These are phyloP conservation scores for Aspergillus melleus DNA, from an alignment of 2,329 filamentous ascomycete species.

Conservation along the genomic window DNA sequence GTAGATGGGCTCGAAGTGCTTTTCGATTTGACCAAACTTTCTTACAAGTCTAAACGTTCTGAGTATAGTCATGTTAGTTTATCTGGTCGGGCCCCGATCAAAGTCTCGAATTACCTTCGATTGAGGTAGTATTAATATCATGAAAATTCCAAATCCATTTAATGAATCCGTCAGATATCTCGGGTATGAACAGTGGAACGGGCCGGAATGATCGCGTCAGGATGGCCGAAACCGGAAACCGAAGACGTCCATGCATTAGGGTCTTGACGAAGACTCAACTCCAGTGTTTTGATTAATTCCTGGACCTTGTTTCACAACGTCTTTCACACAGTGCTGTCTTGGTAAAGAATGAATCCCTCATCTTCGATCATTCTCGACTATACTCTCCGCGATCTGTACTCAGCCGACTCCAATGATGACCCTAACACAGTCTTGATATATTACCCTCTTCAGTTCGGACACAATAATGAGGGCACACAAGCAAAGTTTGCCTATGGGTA, in stretches of 20 bases:
- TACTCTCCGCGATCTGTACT: slow-evolving; percentile 1
- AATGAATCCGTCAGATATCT: neutral
- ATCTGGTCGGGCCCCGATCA: neutral
- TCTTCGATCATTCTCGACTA: neutral
- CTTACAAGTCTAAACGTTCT: no score
- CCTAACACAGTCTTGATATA: neutral
- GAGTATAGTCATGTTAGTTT: neutral
- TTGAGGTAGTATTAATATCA: neutral
- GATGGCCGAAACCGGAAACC: neutral
- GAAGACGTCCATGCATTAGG: neutral
- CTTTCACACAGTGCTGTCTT: no score
- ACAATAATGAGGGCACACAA: neutral
- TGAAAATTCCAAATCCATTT: neutral
- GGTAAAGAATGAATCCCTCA: neutral
- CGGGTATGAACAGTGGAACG: neutral
- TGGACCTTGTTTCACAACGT: no score
- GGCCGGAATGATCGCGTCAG: neutral
- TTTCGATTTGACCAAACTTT: no score
- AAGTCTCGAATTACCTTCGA: neutral
- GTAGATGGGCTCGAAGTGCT: neutral
- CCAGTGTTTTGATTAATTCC: no score
- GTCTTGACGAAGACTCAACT: no score
- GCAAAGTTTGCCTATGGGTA: neutral
- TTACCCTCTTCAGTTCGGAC: neutral
- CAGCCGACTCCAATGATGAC: neutral